Evolutionary conservation across 2,329 filamentous ascomycete genomes (phyloP), one percentile per base, ranked within the genome.

Genomic region (Trichoderma koningiopsis): DNA sequence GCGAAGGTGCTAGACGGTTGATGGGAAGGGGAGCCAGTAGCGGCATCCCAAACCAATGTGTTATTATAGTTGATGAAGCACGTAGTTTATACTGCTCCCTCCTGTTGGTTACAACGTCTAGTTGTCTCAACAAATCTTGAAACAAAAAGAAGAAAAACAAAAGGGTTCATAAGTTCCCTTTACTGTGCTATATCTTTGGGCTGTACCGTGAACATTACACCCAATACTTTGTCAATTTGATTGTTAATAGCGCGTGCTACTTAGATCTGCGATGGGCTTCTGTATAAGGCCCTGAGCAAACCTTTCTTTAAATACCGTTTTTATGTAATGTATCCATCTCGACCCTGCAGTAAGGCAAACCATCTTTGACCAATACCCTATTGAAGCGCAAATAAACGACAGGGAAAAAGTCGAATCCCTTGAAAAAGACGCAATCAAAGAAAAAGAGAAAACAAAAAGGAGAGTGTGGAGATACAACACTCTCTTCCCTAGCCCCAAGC

Each of bases 31-130:
- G 74, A 73, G 72, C 75, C 76, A 74, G 74, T 74, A 73, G 73
- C 73, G 74, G 72, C 75, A 75, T 72, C 72, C 72, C 72, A 70
- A 70, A 70, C 57, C 71, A 73, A 72, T 78, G 73, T 77, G 74
- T 78, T 74, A 76, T 76, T 77, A 73, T 70, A 71, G 63, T 67
- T 65, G 71, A 74, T 72, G 72, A 73, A 69, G 72, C 72, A 72
- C 64, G 70, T 68, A 71, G 57, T 72, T 63, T 73, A 72, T 68
- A 49, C 65, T 65, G 49, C 37, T 63, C 60, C 67, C 64, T 64
- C 59, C 33, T 14, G 35, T 55, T 57, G 52, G 47, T 49, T 31
- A 22, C 43, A 55, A 43, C 40, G 55, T 13, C 47, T 37, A 43
- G 33, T 37, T 70, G 61, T 58, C 40, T 52, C 55, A 47, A 69